Conservation (phyloP, 2,329 filamentous ascomycete species). For the Alternaria burnsii region DNA sequence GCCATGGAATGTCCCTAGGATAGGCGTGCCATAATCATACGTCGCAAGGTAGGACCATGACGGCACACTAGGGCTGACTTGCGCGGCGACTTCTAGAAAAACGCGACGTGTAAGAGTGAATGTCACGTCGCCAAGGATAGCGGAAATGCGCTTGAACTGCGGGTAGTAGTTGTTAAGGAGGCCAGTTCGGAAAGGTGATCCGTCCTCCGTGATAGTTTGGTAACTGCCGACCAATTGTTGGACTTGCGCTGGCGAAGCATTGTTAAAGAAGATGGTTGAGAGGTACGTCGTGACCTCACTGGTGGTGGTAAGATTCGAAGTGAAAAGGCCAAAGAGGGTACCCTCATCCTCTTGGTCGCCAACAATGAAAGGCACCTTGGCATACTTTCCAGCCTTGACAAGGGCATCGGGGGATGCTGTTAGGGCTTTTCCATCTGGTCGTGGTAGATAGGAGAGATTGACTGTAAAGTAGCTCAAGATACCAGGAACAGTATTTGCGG, state of each 20-base stretch:
- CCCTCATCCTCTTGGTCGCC: conserved; percentile 84
- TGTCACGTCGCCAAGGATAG: conserved; percentile 76
- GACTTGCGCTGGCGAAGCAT: conserved; percentile 62
- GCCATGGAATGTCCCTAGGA: conserved; percentile 79
- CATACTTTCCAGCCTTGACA: conserved; percentile 61
- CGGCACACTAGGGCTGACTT: conserved; percentile 65
- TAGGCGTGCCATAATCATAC: conserved; percentile 74
- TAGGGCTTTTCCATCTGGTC: conserved; percentile 72
- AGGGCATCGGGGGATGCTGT: conserved; percentile 70
- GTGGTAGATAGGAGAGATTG: conserved; percentile 76
- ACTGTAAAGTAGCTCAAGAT: conserved; percentile 73
- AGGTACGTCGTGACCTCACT: conserved; percentile 70
- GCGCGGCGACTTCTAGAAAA: conserved; percentile 62
- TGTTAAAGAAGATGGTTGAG: conserved; percentile 66
- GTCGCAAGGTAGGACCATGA: conserved; percentile 79
- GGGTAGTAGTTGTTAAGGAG: conserved; percentile 76
- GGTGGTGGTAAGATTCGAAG: conserved; percentile 71
- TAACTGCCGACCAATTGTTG: conserved; percentile 69
- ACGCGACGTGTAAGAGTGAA: conserved; percentile 76
- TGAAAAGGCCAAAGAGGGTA: conserved; percentile 76
- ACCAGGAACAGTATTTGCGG: conserved; percentile 74
- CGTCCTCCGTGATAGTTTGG: conserved; percentile 62
- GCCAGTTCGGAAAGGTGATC: conserved; percentile 76
- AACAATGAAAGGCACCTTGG: conserved; percentile 70
- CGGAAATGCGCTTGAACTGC: conserved; percentile 78